Evolutionary conservation across 2,329 filamentous ascomycete species (phyloP).

Genomic region (Cyphellophora europaea): DNA sequence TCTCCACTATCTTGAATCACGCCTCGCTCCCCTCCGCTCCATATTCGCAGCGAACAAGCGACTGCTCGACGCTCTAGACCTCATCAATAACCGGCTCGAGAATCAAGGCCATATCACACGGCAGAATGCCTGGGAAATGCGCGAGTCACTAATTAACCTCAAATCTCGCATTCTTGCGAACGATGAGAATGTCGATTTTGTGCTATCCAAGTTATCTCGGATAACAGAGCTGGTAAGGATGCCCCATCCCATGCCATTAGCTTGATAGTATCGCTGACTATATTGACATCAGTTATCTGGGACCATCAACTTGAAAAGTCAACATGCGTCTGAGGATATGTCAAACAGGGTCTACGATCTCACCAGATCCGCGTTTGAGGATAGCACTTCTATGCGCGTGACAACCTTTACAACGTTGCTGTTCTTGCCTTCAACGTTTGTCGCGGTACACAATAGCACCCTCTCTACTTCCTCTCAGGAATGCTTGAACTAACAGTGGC

Average conservation of each 20-base stretch:
- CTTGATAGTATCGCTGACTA: no score
- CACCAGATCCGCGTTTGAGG: background rate
- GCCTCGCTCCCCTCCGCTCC: background rate
- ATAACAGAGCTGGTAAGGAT: background rate
- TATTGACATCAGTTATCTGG: background rate
- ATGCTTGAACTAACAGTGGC: background rate
- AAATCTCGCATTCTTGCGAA: background rate
- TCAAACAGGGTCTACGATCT: constrained; percentile 1
- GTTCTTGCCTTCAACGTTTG: background rate
- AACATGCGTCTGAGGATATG: background rate
- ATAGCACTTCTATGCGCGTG: background rate
- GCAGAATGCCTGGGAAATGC: background rate
- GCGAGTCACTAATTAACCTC: background rate
- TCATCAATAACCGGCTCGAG: background rate
- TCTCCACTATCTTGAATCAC: constrained; percentile 1
- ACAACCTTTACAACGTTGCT: background rate
- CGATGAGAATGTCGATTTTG: background rate
- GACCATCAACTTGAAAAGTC: background rate
- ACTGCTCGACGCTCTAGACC: background rate
- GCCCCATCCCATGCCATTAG: background rate
- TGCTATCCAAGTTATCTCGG: background rate
- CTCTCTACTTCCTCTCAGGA: background rate
- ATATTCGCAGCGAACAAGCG: background rate
- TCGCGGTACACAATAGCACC: background rate
- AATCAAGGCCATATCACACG: background rate